Base-by-base conservation (phyloP, 1,284 basidiomycete genomes). In the Coniferiporia weirii region DNA sequence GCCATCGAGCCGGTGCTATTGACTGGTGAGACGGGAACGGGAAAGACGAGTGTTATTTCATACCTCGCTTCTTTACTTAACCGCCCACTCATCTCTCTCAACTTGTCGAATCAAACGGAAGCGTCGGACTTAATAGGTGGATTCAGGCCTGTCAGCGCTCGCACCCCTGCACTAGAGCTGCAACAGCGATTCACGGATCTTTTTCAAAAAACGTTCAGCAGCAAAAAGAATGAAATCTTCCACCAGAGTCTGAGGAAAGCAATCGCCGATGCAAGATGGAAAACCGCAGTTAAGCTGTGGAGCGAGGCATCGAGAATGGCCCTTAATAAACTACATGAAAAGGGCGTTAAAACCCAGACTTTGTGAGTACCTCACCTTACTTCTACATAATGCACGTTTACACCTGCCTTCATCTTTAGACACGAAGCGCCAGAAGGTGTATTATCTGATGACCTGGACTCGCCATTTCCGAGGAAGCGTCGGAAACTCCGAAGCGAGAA, bases 1-100 rank as follows among this genome's bases (percentile, higher is more conserved):
- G 76, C 90, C 40, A 74, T 75, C 13, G 97, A 99, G 70, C 95
- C 97, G 0, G 78, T 96, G 1, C 80, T 99, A 1, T 81, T 99
- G 19, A 95, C 96, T 0, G 97, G 97, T 57, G 97, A 99, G 76
- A 99, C 97, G 0, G 97, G 97, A 46, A 99, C 97, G 0, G 97
- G 97, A 40, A 99, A 99, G 75, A 99, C 97, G 1, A 97, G 95
- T 48, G 82, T 88, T 2, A 84, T 99, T 17, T 93, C 95, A 20
- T 87, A 97, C 66, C 80, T 99, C 20, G 91, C 97, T 17, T 80
- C 85, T 3, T 73, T 92, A n/a, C 79, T 97, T 34, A 82, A 82
- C 15, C 84, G 85, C 40, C 85, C 88, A 0, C 79, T 99, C 46
- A 82, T 93, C 46, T 93, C 93, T 0, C 82, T 99, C 64, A 99